Evolutionary conservation across 257 asterid genomes (phyloP).

Genomic region (Mentha longifolia): DNA sequence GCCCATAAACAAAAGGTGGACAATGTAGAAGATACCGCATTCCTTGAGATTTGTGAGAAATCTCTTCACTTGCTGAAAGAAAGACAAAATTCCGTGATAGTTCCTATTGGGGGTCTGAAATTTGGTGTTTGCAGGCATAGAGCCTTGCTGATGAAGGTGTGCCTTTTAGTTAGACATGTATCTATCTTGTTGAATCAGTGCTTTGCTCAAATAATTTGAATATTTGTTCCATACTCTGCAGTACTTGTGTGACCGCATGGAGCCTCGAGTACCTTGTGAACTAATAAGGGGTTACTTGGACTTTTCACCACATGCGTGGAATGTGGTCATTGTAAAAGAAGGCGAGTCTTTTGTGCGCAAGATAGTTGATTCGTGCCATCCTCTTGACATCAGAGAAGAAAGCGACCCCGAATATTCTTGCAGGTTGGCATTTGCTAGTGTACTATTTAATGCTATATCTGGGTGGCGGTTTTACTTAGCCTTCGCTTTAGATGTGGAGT

Average conservation of each 20-base stretch:
- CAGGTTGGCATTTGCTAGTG: slow-evolving; percentile 53
- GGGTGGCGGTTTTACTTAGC: neutral
- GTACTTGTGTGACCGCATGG: slow-evolving; percentile 91
- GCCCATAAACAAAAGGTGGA: slow-evolving; percentile 43
- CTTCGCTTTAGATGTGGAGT: slow-evolving; percentile 15
- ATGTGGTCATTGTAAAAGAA: slow-evolving; percentile 71
- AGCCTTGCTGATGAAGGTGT: slow-evolving; percentile 93
- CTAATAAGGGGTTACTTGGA: slow-evolving; percentile 97
- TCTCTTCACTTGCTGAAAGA: slow-evolving; percentile 69
- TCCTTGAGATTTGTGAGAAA: slow-evolving; percentile 73
- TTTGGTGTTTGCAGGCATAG: slow-evolving; percentile 98
- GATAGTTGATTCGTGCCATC: slow-evolving; percentile 97
- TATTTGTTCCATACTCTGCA: slow-evolving; percentile 39
- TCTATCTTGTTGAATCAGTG: slow-evolving; percentile 9
- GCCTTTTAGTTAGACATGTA: slow-evolving; percentile 14
- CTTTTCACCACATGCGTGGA: slow-evolving; percentile 96
- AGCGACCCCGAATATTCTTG: slow-evolving; percentile 77
- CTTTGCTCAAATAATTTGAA: slow-evolving; percentile 25
- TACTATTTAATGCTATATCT: neutral
- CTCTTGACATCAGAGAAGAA: slow-evolving; percentile 89
- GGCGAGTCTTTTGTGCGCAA: slow-evolving; percentile 67
- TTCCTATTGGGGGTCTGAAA: slow-evolving; percentile 88
- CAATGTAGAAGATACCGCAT: slow-evolving; percentile 49
- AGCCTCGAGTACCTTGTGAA: slow-evolving; percentile 91
- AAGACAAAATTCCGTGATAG: slow-evolving; percentile 62